Evolutionary conservation across 2,329 filamentous ascomycete species (phyloP).

Genomic region (Fusarium palustre): DNA sequence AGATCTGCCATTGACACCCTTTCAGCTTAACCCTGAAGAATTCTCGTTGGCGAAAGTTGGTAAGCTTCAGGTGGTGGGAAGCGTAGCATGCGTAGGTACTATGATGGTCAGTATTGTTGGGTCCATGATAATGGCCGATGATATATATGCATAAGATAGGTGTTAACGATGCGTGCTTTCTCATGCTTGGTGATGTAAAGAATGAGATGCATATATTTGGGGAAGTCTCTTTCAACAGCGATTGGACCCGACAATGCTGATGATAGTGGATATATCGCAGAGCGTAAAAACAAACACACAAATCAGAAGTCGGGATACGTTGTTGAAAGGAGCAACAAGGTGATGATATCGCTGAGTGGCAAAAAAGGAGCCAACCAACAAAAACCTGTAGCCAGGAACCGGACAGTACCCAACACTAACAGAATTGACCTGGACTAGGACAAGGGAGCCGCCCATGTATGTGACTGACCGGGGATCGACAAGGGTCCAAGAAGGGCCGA

Average conservation of each 20-base stretch:
- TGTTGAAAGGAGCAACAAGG: slow-evolving; percentile 12
- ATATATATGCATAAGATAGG: slow-evolving; percentile 10
- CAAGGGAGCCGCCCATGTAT: slow-evolving; percentile 19
- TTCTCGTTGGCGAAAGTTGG: slow-evolving; percentile 4
- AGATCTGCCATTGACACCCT: slow-evolving; percentile 21
- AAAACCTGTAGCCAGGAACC: slow-evolving; percentile 16
- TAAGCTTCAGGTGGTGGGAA: not conserved
- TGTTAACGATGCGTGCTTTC: slow-evolving; percentile 5
- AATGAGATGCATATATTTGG: slow-evolving; percentile 25
- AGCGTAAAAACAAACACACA: slow-evolving; percentile 18
- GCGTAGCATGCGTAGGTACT: not conserved
- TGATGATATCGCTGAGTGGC: slow-evolving; percentile 41
- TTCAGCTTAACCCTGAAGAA: not conserved
- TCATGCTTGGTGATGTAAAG: slow-evolving; percentile 4
- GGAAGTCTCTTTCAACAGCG: slow-evolving; percentile 12
- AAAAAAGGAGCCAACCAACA: slow-evolving; percentile 22
- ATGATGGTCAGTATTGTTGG: slow-evolving; percentile 14
- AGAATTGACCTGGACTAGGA: slow-evolving; percentile 32
- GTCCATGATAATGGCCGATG: slow-evolving; percentile 10
- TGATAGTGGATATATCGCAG: slow-evolving; percentile 19
- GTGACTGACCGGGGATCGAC: slow-evolving; percentile 32
- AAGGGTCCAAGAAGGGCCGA: slow-evolving; percentile 42
- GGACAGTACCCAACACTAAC: slow-evolving; percentile 22
- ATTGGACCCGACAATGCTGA: slow-evolving; percentile 35
- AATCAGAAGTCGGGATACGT: slow-evolving; percentile 37